Conservation (phyloP, 371 early-diverging fungal genomes). For the Rhizopus arrhizus region DNA sequence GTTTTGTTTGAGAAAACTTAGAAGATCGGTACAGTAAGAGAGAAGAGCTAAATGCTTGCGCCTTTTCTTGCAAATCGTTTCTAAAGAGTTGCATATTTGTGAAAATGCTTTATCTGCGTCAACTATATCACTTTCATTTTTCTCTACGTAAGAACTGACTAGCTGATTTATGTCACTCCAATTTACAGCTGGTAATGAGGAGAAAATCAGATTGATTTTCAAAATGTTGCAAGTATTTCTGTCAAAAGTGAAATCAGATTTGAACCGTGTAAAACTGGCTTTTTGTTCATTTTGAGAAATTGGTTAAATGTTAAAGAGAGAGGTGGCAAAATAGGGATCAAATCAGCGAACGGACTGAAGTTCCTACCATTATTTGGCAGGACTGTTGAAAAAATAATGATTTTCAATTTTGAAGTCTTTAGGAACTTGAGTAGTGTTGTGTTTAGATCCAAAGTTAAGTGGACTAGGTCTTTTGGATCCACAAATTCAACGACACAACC, state of each 20-base stretch:
- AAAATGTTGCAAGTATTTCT: conserved; percentile 2
- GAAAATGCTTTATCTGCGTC: background rate
- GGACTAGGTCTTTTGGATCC: too few relatives aligned
- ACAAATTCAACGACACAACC: too few relatives aligned
- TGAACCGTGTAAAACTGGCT: conserved; percentile 10
- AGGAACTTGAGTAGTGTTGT: too few relatives aligned
- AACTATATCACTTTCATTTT: background rate
- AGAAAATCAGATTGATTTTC: conserved; percentile 2
- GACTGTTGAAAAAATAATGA: too few relatives aligned
- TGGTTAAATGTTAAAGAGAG: background rate
- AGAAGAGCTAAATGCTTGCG: background rate
- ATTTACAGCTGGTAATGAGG: conserved; percentile 2
- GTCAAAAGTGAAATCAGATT: conserved; percentile 6
- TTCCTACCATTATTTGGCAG: too few relatives aligned
- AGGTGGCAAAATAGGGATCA: conserved; percentile 2
- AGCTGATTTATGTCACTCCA: background rate
- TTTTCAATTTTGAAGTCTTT: too few relatives aligned
- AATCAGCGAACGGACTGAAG: too few relatives aligned
- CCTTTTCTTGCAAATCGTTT: background rate
- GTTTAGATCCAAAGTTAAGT: too few relatives aligned
- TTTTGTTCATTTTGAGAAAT: conserved; percentile 5
- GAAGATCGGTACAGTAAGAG: background rate
- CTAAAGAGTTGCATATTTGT: background rate
- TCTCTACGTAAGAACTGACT: background rate
- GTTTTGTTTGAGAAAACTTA: background rate